Percentiles rank a stretch among this genome's conserved stretches.
These are phyloP conservation scores for Millerago galiae DNA, from an alignment of 805 yeast genomes.

Conservation along the genomic window DNA sequence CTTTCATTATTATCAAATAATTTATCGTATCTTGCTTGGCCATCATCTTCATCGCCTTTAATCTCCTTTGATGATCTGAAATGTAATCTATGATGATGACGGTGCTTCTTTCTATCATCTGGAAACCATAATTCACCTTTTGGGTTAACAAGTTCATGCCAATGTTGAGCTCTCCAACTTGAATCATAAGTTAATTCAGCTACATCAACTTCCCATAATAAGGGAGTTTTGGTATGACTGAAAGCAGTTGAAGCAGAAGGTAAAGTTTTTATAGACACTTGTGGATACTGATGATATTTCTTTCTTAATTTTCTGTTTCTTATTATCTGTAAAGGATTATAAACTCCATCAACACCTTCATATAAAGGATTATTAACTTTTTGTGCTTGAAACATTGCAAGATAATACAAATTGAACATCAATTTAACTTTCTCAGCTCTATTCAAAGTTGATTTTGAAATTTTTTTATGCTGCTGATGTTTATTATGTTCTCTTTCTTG, in stretches of 20 bases:
- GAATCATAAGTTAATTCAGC: conserved; percentile 52
- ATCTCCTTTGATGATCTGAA: conserved; percentile 2
- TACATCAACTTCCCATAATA: conserved; percentile 61
- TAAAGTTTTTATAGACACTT: conserved; percentile 38
- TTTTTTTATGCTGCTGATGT: conserved; percentile 15
- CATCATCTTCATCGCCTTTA: conserved; percentile 1
- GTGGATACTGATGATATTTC: conserved; percentile 42
- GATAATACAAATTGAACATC: conserved; percentile 25
- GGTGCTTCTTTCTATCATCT: conserved; percentile 1
- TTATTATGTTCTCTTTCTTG: conserved; percentile 15
- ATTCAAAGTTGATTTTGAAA: conserved; percentile 31
- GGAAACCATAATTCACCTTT: conserved; percentile 51
- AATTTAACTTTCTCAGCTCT: conserved; percentile 46
- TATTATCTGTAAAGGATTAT: conserved; percentile 79
- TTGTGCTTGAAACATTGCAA: conserved; percentile 18
- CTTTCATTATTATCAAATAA: conserved; percentile 13
- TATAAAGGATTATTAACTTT: conserved; percentile 12
- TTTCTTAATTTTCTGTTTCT: conserved; percentile 60
- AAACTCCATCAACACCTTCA: conserved; percentile 55
- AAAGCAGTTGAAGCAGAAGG: conserved; percentile 66
- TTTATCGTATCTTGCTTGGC: conserved; percentile 14
- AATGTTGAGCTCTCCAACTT: conserved; percentile 50
- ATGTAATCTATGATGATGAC: conserved; percentile 7
- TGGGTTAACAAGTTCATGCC: conserved; percentile 42
- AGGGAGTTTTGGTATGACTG: conserved; percentile 38